phyloP scores from a whole-genome alignment of 441 rosid species.

The Caryocar brasiliense region DNA sequence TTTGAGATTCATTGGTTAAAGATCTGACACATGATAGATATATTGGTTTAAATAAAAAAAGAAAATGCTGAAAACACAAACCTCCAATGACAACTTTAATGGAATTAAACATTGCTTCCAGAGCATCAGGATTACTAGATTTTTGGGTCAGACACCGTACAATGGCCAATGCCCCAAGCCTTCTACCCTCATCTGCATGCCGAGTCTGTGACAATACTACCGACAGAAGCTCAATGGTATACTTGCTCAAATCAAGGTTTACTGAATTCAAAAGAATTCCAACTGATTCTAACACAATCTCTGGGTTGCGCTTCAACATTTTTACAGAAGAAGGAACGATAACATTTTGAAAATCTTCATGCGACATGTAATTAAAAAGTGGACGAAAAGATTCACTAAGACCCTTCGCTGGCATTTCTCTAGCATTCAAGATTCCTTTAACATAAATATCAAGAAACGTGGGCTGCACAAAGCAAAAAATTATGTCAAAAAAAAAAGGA shows the following conservation, averaged over 20 bases:
- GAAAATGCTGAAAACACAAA: slow-evolving; percentile 19
- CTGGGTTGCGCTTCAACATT: slow-evolving; percentile 98
- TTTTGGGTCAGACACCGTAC: slow-evolving; percentile 63
- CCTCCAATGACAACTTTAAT: slow-evolving; percentile 89
- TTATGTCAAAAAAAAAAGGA: slow-evolving; percentile 2
- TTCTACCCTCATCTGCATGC: slow-evolving; percentile 83
- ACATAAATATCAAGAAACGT: slow-evolving; percentile 70
- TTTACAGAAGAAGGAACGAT: slow-evolving; percentile 77
- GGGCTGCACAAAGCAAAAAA: slow-evolving; percentile 47
- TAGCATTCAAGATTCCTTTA: slow-evolving; percentile 72
- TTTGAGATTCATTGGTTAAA: not conserved
- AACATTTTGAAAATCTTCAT: slow-evolving; percentile 70
- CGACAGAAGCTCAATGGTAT: slow-evolving; percentile 68
- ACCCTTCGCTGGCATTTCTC: slow-evolving; percentile 56
- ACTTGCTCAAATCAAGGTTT: slow-evolving; percentile 85
- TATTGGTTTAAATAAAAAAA: not conserved
- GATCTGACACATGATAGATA: not conserved
- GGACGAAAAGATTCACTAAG: slow-evolving; percentile 65
- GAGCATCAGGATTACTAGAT: slow-evolving; percentile 89
- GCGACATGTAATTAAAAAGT: slow-evolving; percentile 51
- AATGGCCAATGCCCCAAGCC: slow-evolving; percentile 61
- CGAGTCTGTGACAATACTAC: slow-evolving; percentile 79
- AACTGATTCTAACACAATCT: slow-evolving; percentile 80
- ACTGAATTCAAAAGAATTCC: slow-evolving; percentile 59
- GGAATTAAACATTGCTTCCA: slow-evolving; percentile 72